Percentiles rank a stretch among this genome's conserved stretches.
These are phyloP conservation scores for Clitoria ternatea DNA, from an alignment of 306 rosid species.

Conservation along the genomic window DNA sequence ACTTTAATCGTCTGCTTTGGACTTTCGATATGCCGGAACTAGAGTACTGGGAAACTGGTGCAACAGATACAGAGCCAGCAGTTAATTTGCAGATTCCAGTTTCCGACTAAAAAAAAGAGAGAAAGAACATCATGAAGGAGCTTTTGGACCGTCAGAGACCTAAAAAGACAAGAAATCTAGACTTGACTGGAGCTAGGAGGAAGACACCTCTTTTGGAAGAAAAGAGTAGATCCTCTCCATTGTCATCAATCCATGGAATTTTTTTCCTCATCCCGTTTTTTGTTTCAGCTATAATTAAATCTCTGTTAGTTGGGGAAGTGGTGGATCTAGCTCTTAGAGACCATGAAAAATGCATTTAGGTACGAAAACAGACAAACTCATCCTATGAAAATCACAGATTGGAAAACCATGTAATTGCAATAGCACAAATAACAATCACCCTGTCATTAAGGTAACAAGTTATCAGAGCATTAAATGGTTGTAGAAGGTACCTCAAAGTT, in stretches of 20 bases:
- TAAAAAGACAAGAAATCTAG: not conserved
- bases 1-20: not conserved
- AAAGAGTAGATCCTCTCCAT: not conserved
- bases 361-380: conserved; percentile 10
- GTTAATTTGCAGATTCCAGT: not conserved
- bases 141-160: not conserved
- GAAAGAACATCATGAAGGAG: not conserved
- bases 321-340: not conserved
- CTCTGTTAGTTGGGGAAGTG: not conserved
- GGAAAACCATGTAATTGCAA: not conserved
- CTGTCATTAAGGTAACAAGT: not conserved
- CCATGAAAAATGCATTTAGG: not conserved
- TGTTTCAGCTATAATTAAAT: not conserved
- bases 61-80: not conserved
- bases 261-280: not conserved
- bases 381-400: not conserved
- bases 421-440: not conserved
- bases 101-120: not conserved
- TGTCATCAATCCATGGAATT: not conserved
- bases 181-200: not conserved
- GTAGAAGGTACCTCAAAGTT: conserved; percentile 74
- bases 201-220: not conserved
- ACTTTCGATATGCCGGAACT: not conserved
- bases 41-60: not conserved
- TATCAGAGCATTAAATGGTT: conserved; percentile 12